Evolutionary conservation across 345 rosid genomes (phyloP), one percentile per base, ranked within the genome.

Genomic region (Abelmoschus esculentus): DNA sequence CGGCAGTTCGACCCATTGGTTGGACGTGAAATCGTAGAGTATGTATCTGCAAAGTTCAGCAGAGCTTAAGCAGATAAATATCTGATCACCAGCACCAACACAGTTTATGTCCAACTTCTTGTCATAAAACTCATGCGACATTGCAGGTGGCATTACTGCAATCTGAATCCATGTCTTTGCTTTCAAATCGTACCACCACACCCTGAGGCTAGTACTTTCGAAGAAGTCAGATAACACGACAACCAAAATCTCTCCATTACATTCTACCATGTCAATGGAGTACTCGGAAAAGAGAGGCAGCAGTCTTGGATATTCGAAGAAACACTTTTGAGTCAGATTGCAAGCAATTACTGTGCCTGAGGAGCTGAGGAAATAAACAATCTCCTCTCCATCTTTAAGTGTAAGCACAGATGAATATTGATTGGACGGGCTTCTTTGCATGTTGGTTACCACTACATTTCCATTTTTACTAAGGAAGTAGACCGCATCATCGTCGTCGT

Each of bases 401-500:
- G 86, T 83, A 13, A 80, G 74, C 42, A 92, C 87, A 0, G 96
- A 90, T 44, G 98, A 90, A 77, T 83, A 90, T 70, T 87, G 96
- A 87, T 92, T 92, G 0, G 93, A 85, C 5, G 98, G 96, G 69
- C 90, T 92, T 79, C 98, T 82, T 71, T 85, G 89, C 81, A 90
- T 85, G 61, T 80, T 83, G 0, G 96, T 86, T 2, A 85, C 80
- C 55, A 92, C 93, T 90, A 88, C 90, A 17, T 84, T 85, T 61
- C 98, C 98, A 3, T 87, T 78, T 44, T 80, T 90, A 66, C 96
- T 90, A 12, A 92, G 93, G 82, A 87, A 92, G 82, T 92, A 92
- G 7, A 92, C 82, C 18, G 89, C 85, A 72, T 67, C 84, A 2
- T 80, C 84, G 5, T 78, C 11, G 1, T 46, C 78, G 46, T 65